phyloP scores from a whole-genome alignment of 352 stramenopile species.

The Globisporangium spiculum region DNA sequence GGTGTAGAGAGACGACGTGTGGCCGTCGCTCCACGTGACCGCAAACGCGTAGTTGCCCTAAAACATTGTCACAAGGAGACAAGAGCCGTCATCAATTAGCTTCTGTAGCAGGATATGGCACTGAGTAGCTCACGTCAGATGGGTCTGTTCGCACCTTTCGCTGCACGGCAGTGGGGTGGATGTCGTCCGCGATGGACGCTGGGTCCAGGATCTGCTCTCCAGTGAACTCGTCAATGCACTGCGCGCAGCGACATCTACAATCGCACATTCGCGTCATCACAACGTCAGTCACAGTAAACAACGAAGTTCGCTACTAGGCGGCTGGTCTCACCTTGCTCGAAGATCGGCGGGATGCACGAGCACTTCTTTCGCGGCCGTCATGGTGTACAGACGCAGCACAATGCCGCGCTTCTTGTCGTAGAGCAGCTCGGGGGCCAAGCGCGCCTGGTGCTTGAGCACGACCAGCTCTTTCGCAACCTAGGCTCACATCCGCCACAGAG shows the following conservation, averaged over 20 bases:
- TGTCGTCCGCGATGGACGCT: slow-evolving; percentile 68
- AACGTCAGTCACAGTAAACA: background rate
- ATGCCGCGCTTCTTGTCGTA: slow-evolving; percentile 81
- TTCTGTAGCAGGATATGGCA: background rate
- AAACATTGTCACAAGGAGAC: background rate
- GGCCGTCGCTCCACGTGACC: slow-evolving; percentile 97
- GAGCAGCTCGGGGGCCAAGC: slow-evolving; percentile 68
- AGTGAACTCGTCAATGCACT: slow-evolving; percentile 88
- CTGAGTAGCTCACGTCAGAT: background rate
- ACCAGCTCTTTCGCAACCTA: slow-evolving; percentile 80
- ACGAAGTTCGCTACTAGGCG: no score
- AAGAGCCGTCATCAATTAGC: background rate
- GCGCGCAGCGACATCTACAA: slow-evolving; percentile 71
- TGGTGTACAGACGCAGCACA: slow-evolving; percentile 73
- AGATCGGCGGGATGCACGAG: slow-evolving; percentile 74
- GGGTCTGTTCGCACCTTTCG: slow-evolving; percentile 49
- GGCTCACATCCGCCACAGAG: background rate
- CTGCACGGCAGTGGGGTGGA: slow-evolving; percentile 76
- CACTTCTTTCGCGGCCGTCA: slow-evolving; percentile 68
- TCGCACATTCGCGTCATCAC: background rate
- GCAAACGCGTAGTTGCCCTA: slow-evolving; percentile 98
- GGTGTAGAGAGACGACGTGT: slow-evolving; percentile 96
- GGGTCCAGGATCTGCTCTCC: slow-evolving; percentile 78
- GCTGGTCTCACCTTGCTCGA: slow-evolving; percentile 45
- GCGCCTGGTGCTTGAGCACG: slow-evolving; percentile 68